A percentile compares a stretch with the other conserved stretches of the same genome.
phyloP scores from a whole-genome alignment of 495 filamentous ascomycete genomes.

The Astrothelium macrocarpum region DNA sequence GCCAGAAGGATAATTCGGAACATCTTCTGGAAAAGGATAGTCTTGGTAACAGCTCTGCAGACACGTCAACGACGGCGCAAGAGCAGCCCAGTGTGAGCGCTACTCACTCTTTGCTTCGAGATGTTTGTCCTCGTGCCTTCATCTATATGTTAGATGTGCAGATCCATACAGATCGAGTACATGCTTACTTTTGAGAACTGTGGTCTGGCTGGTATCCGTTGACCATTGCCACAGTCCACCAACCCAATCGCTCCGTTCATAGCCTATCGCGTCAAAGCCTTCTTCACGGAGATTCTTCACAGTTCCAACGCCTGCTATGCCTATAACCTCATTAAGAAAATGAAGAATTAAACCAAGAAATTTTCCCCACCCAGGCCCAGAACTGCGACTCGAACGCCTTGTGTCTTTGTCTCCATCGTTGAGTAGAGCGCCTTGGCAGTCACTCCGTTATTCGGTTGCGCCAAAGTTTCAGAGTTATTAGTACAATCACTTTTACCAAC shows the following conservation, averaged over 20 bases:
- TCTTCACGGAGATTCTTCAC: conserved; percentile 20
- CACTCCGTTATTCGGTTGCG: not conserved
- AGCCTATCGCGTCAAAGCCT: conserved; percentile 17
- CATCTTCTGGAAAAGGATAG: conserved; percentile 3
- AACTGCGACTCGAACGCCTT: not conserved
- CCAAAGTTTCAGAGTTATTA: not conserved
- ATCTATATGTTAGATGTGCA: not conserved
- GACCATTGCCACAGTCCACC: conserved; percentile 19
- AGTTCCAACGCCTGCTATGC: conserved; percentile 16
- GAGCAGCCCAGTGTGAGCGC: not conserved
- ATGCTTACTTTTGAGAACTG: not conserved
- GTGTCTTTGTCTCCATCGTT: not conserved
- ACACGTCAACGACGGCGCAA: not conserved
- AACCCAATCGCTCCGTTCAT: conserved; percentile 19
- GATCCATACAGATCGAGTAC: not conserved
- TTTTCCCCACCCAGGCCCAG: not conserved
- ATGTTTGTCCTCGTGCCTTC: not conserved
- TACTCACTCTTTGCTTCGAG: not conserved
- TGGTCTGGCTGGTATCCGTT: not conserved
- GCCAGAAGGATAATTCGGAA: conserved; percentile 2
- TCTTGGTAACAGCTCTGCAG: not conserved
- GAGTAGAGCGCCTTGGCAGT: not conserved
- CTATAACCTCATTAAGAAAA: conserved; percentile 5
- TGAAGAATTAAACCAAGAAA: not conserved
- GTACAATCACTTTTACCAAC: not conserved